These are phyloP conservation scores for Russula foetens DNA, from an alignment of 768 basidiomycete genomes.

Conservation along the genomic window DNA sequence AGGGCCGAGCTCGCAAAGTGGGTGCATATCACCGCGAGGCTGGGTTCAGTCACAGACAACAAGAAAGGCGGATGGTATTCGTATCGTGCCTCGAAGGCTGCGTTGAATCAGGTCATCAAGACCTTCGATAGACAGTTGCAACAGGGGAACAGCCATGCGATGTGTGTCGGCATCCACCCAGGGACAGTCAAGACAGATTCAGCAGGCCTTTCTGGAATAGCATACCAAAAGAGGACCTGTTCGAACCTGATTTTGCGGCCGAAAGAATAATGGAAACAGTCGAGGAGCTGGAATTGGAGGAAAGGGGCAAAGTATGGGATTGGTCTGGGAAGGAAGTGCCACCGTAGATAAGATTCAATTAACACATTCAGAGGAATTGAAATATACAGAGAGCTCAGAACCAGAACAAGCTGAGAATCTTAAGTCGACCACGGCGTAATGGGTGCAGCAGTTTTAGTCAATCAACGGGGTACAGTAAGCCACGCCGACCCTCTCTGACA, in stretches of 20 bases:
- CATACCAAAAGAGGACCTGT: conserved; percentile 31
- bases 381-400: background rate
- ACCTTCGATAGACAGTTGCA: conserved; percentile 50
- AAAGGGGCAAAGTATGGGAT: conserved; percentile 50
- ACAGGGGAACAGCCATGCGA: conserved; percentile 38
- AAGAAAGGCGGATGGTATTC: conserved; percentile 53
- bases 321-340: conserved; percentile 46
- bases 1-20: conserved; percentile 45
- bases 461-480: too few relatives aligned
- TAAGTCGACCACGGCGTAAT: too few relatives aligned
- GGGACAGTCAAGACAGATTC: conserved; percentile 54
- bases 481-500: too few relatives aligned
- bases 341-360: conserved; percentile 19
- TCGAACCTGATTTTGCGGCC: conserved; percentile 46
- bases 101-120: conserved; percentile 54
- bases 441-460: too few relatives aligned
- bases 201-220: conserved; percentile 47
- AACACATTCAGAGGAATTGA: too few relatives aligned
- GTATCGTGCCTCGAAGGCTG: conserved; percentile 53
- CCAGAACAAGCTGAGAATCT: too few relatives aligned
- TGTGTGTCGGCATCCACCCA: conserved; percentile 50
- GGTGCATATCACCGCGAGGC: conserved; percentile 52
- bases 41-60: conserved; percentile 54
- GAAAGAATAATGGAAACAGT: conserved; percentile 40
- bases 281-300: conserved; percentile 30